Evolutionary conservation across 805 yeast species (phyloP), one percentile per base, ranked within the genome.

Genomic region (Wickerhamiella sorbophila): DNA sequence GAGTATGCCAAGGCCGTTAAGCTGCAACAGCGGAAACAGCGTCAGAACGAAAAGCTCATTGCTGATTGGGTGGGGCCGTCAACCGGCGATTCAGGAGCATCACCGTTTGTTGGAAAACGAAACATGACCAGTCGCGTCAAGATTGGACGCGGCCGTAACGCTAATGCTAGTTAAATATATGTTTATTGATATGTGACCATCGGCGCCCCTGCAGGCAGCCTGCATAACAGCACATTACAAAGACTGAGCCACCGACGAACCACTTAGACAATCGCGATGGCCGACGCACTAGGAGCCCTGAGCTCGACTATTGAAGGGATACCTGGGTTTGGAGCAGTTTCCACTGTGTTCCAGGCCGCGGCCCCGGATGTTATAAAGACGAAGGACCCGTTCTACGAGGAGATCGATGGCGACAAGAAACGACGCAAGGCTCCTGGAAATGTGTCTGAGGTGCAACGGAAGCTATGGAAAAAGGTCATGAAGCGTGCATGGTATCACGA

Each of bases 21-120:
- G 58, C 79, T 83, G 53, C 93, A 87, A 42, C 77, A 78, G 35
- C 85, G 95, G 93, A 79, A 77, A 52, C 73, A 82, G 54, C 71
- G 82, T 53, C 81, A 83, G 53, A 84, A 83, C 53, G 96, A 87
- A 54, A 87, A 87, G 48, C 67, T 81, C 44, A 64, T 86, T 48
- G 77, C 79, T 51, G 85, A 84, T 53, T 91, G 93, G 79, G 77
- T 87, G 39, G 95, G 96, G 15, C 94, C 94, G n/a, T 91, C 91
- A 4, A 76, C 86, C 41, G 71, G 70, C 20, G 96, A 41, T 83
- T 80, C 61, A 52, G 76, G 77, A 51, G 75, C 81, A 39, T 80
- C 95, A 12, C 98, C 98, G n/a, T 91, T 91, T 46, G 76, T 31
- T 75, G 79, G n/a, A 63, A 70, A 45, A 72, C 76, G 58, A 57